Percentiles rank a stretch among this genome's conserved stretches.
These are phyloP conservation scores for Trichoderma virens DNA, from an alignment of 495 filamentous ascomycete genomes.

Conservation along the genomic window DNA sequence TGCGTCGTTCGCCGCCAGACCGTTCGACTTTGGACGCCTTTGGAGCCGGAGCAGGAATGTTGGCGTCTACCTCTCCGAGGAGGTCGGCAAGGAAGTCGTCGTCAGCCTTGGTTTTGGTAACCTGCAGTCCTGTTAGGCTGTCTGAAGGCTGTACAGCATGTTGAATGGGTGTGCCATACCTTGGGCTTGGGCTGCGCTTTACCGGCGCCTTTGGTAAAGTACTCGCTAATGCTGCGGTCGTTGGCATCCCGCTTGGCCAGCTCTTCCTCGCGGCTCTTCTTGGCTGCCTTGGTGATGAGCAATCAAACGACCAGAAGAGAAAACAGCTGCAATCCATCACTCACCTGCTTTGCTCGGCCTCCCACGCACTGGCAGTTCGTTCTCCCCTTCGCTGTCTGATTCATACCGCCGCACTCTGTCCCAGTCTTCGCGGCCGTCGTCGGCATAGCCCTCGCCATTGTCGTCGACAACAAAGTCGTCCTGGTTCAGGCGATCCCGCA, in stretches of 20 bases:
- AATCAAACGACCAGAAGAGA: background rate
- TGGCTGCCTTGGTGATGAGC: slow-evolving; percentile 43
- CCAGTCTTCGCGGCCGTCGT: slow-evolving; percentile 97
- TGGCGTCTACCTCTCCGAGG: slow-evolving; percentile 81
- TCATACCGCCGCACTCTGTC: slow-evolving; percentile 59
- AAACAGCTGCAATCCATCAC: slow-evolving; percentile 14
- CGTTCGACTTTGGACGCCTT: slow-evolving; percentile 50
- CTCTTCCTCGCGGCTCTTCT: slow-evolving; percentile 86
- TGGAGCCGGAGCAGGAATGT: slow-evolving; percentile 51
- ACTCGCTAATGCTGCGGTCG: slow-evolving; percentile 86
- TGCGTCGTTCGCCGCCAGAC: slow-evolving; percentile 59
- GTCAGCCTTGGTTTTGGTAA: slow-evolving; percentile 69
- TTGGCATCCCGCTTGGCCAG: slow-evolving; percentile 76
- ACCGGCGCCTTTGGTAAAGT: slow-evolving; percentile 71
- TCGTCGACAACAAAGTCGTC: slow-evolving; percentile 98
- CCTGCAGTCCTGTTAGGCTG: slow-evolving; percentile 19
- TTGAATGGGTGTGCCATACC: slow-evolving; percentile 35
- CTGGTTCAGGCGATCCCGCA: slow-evolving; percentile 77
- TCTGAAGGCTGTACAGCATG: slow-evolving; percentile 6
- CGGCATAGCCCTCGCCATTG: slow-evolving; percentile 88
- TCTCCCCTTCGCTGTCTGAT: slow-evolving; percentile 58
- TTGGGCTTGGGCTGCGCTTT: slow-evolving; percentile 69
- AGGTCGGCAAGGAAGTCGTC: slow-evolving; percentile 77
- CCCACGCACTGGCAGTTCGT: slow-evolving; percentile 54
- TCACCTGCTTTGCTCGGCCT: slow-evolving; percentile 41